phyloP scores from a whole-genome alignment of 192 early-diverging fungal species.

The Lobulomyces angularis region DNA sequence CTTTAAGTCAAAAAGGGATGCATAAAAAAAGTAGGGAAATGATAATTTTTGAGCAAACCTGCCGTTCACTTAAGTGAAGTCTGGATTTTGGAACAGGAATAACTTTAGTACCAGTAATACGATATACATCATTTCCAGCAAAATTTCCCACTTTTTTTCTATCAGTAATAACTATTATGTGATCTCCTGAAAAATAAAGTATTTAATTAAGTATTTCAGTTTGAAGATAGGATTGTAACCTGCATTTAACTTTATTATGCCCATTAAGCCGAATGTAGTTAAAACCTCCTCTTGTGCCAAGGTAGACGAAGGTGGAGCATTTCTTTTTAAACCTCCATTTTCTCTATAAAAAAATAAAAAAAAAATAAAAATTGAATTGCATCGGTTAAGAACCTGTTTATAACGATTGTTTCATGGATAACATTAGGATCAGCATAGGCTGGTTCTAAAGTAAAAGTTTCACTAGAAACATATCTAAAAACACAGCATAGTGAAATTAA shows the following conservation, averaged over 20 bases:
- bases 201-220: conserved; percentile 1
- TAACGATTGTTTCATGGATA: conserved; percentile 41
- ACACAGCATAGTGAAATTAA: no score
- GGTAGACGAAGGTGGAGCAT: conserved; percentile 29
- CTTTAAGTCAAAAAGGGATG: conserved; percentile 8
- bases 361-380: background rate
- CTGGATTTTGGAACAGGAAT: conserved; percentile 16
- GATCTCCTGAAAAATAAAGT: conserved; percentile 39
- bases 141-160: conserved; percentile 48
- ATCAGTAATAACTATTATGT: conserved; percentile 62
- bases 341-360: background rate
- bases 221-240: conserved; percentile 24
- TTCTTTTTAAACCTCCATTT: conserved; percentile 20
- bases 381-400: conserved; percentile 22
- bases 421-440: conserved; percentile 27
- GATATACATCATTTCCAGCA: conserved; percentile 48
- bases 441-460: conserved; percentile 47
- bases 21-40: conserved; percentile 1
- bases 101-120: conserved; percentile 33
- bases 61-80: conserved; percentile 13
- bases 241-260: conserved; percentile 54
- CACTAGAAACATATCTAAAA: conserved; percentile 41
- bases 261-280: conserved; percentile 57
- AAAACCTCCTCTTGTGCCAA: conserved; percentile 36
- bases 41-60: conserved; percentile 10